Conservation (phyloP, 257 asterid species). For the Scutellaria minor region DNA sequence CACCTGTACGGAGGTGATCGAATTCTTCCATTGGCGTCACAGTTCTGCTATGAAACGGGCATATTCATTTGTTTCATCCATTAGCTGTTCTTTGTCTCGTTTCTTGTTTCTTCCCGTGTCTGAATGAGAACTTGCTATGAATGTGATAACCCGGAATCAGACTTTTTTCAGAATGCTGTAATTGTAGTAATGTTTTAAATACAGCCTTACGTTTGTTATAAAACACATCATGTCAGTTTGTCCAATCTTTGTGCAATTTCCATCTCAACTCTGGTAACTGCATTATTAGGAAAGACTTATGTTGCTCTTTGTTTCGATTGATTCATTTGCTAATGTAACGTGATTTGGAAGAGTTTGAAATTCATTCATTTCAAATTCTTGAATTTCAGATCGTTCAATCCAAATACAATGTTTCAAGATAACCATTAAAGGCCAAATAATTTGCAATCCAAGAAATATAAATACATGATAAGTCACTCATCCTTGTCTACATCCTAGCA, state of each 20-base stretch:
- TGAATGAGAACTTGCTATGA: slow-evolving; percentile 13
- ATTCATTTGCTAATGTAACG: too few species aligned
- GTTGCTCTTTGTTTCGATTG: too few species aligned
- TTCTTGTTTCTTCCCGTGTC: neutral
- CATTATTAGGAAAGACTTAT: neutral
- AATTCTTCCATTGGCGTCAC: neutral
- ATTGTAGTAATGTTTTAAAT: slow-evolving; percentile 29
- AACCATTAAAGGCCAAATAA: too few species aligned
- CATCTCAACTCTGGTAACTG: neutral
- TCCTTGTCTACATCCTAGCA: neutral
- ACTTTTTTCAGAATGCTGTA: neutral
- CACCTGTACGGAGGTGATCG: slow-evolving; percentile 84
- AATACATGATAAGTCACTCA: neutral
- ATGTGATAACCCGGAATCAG: neutral
- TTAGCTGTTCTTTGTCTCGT: neutral
- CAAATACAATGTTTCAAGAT: too few species aligned
- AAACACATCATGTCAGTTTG: neutral
- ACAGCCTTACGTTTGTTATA: neutral
- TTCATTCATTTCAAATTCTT: too few species aligned
- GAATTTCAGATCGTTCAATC: too few species aligned
- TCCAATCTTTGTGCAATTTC: neutral
- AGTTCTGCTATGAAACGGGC: slow-evolving; percentile 16
- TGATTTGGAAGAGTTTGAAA: too few species aligned
- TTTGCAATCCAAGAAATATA: too few species aligned
- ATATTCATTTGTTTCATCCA: slow-evolving; percentile 21